Evolutionary conservation across 768 basidiomycete species (phyloP), one percentile per base, ranked within the genome.

Genomic region (Rhizopogon roseolus): DNA sequence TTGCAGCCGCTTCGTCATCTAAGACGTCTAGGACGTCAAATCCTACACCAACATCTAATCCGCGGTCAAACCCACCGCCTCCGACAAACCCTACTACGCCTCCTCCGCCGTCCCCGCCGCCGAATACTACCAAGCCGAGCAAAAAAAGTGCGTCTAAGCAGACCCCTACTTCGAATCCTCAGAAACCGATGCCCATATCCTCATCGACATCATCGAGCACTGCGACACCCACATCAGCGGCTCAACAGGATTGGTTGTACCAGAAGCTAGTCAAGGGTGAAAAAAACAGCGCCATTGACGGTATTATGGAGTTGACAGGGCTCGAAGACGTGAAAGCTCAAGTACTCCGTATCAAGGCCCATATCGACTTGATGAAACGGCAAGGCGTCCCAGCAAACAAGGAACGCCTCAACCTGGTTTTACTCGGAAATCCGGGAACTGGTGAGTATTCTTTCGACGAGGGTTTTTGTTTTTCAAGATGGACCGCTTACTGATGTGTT

Each of bases 401-500:
- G 28, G 84, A 87, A 50, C 71, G 86, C 0, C 80, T 84, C 62
- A 86, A 88, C 63, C 73, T 79, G 17, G 76, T 74, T 11, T 69
- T 89, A 11, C 76, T 86, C 0, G 86, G 86, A 13, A 89, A 89
- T 60, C 87, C 86, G 4, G 86, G 86, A 8, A 89, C 87, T 64
- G 86, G 86, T 87, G 53, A 28, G 73, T 57, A 32, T 22, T 22
- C 22, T 22, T 22, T 22, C 22, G 22, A 22, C 22, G 22, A 22
- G 22, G 22, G 4, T 29, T 55, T 7, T n/a, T n/a, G n/a, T n/a
- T n/a, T 54, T 42, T 16, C 36, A 2, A 45, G 39, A 3, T 22
- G 17, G 4, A 6, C 5, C 9, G 4, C 37, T 46, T 42, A 19
- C 1, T 22, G 3, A 22, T 3, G 3, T 22, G 22, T 22, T 22